These are phyloP conservation scores for Zalaria sp. DNA, from an alignment of 2,329 filamentous ascomycete genomes.

Conservation along the genomic window DNA sequence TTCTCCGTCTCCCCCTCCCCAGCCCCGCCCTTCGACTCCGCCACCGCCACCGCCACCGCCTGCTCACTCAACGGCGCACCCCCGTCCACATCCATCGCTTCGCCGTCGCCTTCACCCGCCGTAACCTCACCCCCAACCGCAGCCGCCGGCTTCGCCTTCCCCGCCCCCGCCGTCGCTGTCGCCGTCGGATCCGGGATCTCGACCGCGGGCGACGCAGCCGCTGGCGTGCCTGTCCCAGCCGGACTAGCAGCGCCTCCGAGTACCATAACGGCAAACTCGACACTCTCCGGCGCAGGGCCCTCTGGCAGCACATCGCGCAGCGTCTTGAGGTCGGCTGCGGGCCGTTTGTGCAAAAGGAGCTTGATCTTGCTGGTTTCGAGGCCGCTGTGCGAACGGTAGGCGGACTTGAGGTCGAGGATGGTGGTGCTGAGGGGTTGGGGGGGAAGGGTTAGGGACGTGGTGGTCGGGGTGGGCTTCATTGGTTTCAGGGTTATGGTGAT, in stretches of 20 bases:
- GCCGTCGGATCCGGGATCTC: conserved; percentile 22
- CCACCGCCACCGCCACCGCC: conserved; percentile 17
- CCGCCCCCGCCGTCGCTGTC: too few species aligned
- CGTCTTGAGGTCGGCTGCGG: conserved; percentile 62
- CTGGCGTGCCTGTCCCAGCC: conserved; percentile 15
- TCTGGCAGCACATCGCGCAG: conserved; percentile 52
- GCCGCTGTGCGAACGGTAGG: conserved; percentile 48
- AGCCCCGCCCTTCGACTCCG: conserved; percentile 38
- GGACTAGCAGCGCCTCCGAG: conserved; percentile 41
- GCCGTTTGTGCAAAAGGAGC: conserved; percentile 77
- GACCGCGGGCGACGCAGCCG: conserved; percentile 25
- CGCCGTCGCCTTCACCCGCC: conserved; percentile 14
- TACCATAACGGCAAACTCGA: conserved; percentile 82
- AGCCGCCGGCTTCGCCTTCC: conserved; percentile 12
- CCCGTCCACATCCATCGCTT: conserved; percentile 19
- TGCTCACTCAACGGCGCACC: conserved; percentile 13
- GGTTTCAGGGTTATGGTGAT: conserved; percentile 55
- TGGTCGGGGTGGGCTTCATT: conserved; percentile 63
- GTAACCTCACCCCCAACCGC: conserved; percentile 9
- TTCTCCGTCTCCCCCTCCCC: conserved; percentile 27
- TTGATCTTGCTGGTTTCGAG: conserved; percentile 69
- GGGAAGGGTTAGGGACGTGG: conserved; percentile 51
- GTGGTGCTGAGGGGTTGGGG: conserved; percentile 52
- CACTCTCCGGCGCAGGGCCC: conserved; percentile 18
- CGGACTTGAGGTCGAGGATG: conserved; percentile 62